These are phyloP conservation scores for Fraxinus cuspidata DNA, from an alignment of 257 asterid species.

Conservation along the genomic window DNA sequence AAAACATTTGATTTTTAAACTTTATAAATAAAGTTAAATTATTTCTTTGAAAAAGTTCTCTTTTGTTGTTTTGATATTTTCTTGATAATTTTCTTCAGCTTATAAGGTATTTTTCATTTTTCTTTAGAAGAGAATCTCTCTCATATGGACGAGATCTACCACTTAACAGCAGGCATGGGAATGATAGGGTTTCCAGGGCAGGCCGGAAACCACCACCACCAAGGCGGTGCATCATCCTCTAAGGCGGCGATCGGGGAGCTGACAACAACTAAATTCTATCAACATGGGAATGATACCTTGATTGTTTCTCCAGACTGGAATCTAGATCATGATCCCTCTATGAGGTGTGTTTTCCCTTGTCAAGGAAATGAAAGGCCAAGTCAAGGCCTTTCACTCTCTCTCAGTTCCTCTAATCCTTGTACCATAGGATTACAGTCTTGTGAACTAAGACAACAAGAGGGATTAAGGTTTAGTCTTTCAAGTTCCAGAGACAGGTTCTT, in stretches of 20 bases:
- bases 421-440: constrained; percentile 61
- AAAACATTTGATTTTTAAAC: too few relatives aligned
- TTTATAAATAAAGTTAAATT: too few relatives aligned
- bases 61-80: too few relatives aligned
- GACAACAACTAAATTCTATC: constrained; percentile 8
- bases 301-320: constrained; percentile 27
- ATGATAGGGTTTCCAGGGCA: constrained; percentile 69
- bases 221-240: constrained; percentile 36
- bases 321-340: constrained; percentile 25
- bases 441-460: constrained; percentile 54
- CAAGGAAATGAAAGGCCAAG: constrained; percentile 69
- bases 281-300: constrained; percentile 21
- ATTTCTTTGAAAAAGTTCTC: too few relatives aligned
- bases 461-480: constrained; percentile 47
- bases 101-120: too few relatives aligned
- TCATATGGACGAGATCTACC: constrained; percentile 48
- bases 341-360: constrained; percentile 57
- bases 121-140: too few relatives aligned
- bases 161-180: constrained; percentile 51
- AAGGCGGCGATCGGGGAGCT: constrained; percentile 33
- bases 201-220: constrained; percentile 19
- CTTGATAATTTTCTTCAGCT: too few relatives aligned
- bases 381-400: constrained; percentile 67
- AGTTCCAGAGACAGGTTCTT: constrained; percentile 37
- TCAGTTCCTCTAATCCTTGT: constrained; percentile 57